A percentile compares a stretch with the other conserved stretches of the same genome.
Conservation (phyloP, 148 eudicot genomes). For the Cornus suecica region DNA sequence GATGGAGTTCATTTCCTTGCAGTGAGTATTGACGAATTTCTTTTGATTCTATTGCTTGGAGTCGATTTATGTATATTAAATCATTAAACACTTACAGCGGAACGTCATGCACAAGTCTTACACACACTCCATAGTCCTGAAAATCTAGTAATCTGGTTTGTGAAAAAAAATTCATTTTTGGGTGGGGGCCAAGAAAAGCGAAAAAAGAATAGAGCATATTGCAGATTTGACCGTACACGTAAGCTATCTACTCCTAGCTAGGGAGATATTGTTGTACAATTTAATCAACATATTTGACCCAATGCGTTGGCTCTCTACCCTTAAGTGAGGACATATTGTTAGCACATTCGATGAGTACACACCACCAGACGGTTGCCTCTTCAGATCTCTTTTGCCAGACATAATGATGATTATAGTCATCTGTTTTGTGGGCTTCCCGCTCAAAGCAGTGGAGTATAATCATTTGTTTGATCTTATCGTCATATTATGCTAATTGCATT, state of each 20-base stretch:
- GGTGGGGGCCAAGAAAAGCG: too few relatives aligned
- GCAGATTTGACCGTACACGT: too few relatives aligned
- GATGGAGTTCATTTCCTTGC: slow-evolving; percentile 87
- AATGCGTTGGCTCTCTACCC: too few relatives aligned
- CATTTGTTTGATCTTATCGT: neutral
- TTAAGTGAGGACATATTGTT: neutral
- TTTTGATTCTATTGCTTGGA: neutral
- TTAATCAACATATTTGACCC: too few relatives aligned
- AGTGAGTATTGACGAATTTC: slow-evolving; percentile 38
- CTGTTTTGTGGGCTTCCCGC: slow-evolving; percentile 2
- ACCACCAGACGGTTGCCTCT: neutral
- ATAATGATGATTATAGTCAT: slow-evolving; percentile 1
- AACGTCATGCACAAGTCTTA: neutral
- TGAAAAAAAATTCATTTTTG: too few relatives aligned
- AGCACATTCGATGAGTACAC: neutral
- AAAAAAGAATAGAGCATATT: too few relatives aligned
- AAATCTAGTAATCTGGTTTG: too few relatives aligned
- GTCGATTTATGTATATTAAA: neutral
- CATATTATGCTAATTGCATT: neutral
- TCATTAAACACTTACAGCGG: neutral
- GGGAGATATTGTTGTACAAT: too few relatives aligned
- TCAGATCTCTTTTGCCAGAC: neutral
- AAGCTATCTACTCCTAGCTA: too few relatives aligned
- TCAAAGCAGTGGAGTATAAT: neutral
- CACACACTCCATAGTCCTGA: neutral